Base-by-base conservation (phyloP, 495 filamentous ascomycete genomes). In the Umbilicaria muhlenbergii region DNA sequence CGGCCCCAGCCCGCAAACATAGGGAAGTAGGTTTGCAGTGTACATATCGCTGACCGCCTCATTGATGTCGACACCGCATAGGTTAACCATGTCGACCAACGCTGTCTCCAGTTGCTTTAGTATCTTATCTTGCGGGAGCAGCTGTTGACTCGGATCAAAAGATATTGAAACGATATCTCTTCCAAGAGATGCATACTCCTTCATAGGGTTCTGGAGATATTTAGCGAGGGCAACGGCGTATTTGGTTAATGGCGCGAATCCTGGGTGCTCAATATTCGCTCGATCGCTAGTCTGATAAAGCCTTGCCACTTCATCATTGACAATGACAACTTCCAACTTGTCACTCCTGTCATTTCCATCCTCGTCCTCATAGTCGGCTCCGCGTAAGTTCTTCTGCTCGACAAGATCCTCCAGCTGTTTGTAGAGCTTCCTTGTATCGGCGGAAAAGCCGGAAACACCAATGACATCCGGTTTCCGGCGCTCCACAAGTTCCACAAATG, bases 21-120 rank as follows among this genome's bases (percentile, higher is more conserved):
- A 96, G 10, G 86, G 91, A 11, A 98, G 69, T 6, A 98, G 71
- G 48, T 86, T 87, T 28, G 86, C 86, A 4, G 80, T 80, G 52
- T 86, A 81, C 1, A 71, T 55, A 53, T 94, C 81, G 18, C 64
- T 68, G 31, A 92, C 76, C 10, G 91, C 87, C 42, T 94, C 87
- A 52, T 94, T 94, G 54, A 96, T 77, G 49, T 95, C 82, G 16
- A 98, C 87, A 46, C 91, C 91, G 43, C 85, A 83, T 10, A 98
- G 72, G 58, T 98, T 98, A 51, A 98, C 91, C 77, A 93, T 94
- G 54, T 98, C 92, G 5, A 96, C 88, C 73, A 98, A 80, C 15
- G 87, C 85, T 2, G 83, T 91, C 51, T 96, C 91, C 16, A 98
- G 71, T 43, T 86, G 74, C 57, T 83, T 85, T 37, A 81, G 59